Evolutionary conservation across 257 asterid genomes (phyloP).

Genomic region (Forsythia viridissima): DNA sequence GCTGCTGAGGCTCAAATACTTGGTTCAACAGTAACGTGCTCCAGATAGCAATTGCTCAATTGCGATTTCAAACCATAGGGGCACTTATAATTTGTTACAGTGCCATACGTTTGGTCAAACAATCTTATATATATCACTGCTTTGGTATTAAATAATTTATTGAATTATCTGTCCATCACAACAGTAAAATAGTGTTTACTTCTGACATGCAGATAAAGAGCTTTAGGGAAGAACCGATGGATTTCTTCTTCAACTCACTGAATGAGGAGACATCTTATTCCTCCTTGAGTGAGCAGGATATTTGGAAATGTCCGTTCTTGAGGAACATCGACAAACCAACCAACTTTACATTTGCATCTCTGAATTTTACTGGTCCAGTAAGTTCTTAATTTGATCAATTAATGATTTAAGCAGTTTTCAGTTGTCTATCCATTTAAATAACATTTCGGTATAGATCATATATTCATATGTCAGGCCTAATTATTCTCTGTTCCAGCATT

Average conservation of each 20-base stretch:
- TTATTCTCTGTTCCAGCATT: not conserved
- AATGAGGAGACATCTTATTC: slow-evolving; percentile 53
- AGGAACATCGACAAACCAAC: slow-evolving; percentile 74
- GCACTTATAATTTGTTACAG: slow-evolving; percentile 6
- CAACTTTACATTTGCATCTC: slow-evolving; percentile 58
- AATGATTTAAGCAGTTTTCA: not conserved
- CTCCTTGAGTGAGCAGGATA: slow-evolving; percentile 48
- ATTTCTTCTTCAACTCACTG: slow-evolving; percentile 47
- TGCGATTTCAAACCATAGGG: slow-evolving; percentile 1
- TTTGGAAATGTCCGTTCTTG: slow-evolving; percentile 74
- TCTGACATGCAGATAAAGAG: slow-evolving; percentile 34
- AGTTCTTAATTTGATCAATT: slow-evolving; percentile 28
- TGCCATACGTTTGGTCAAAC: not conserved
- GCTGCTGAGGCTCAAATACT: not conserved
- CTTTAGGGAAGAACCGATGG: slow-evolving; percentile 44
- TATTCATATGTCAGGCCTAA: not conserved
- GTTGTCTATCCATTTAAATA: slow-evolving; percentile 5
- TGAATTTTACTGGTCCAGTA: slow-evolving; percentile 52
- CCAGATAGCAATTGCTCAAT: slow-evolving; percentile 16
- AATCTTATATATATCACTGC: not conserved
- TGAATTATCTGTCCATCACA: not conserved
- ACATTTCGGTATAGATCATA: not conserved
- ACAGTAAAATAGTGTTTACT: slow-evolving; percentile 19
- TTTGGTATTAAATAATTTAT: not conserved
- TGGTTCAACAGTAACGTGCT: slow-evolving; percentile 8